Evolutionary conservation across 352 stramenopile genomes (phyloP), one percentile per base, ranked within the genome.

Genomic region (Lagenidium giganteum): DNA sequence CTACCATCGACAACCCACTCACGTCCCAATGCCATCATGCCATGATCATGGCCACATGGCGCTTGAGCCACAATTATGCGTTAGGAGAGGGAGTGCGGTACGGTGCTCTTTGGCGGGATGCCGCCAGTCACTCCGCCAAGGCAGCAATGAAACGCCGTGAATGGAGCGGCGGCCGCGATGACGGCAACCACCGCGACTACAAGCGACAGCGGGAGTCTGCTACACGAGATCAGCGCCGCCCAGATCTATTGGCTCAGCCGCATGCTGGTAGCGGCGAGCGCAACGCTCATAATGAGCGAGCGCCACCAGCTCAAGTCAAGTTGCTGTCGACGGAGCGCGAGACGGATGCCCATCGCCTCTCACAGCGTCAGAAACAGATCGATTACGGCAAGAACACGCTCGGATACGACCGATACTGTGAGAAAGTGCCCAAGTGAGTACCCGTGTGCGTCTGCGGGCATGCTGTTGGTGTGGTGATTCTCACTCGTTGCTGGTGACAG

Each of bases 361-460:
- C 77, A 17, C 84, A 95, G 65, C 79, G 87, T n/a, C 84, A 96
- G 55, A 96, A 96, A 67, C 87, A 96, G 54, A 93, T 96, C 44
- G 85, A 96, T 54, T 95, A 87, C 42, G 87, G 87, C 29, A 96
- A 95, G 59, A 96, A 96, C 62, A 96, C 87, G 31, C 66, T 93
- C 36, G 87, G 87, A n/a, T 96, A 96, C 51, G 82, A 96, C 36
- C 72, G 51, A 8, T 95, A 95, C 54, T 86, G 77, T 35, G 48
- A 66, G 7, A 39, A 55, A 24, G 74, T 95, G 25, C 78, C 82
- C 3, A 62, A 64, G 72, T 81, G 43, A 23, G 55, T 42, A 6
- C 1, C 4, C 45, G 17, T 38, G 14, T 8, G 18, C 25, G 22
- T n/a, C n/a, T n/a, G n/a, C n/a, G 16, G 11, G 9, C 12, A 12